Base-by-base conservation (phyloP, 306 rosid species). In the Vicia faba region DNA sequence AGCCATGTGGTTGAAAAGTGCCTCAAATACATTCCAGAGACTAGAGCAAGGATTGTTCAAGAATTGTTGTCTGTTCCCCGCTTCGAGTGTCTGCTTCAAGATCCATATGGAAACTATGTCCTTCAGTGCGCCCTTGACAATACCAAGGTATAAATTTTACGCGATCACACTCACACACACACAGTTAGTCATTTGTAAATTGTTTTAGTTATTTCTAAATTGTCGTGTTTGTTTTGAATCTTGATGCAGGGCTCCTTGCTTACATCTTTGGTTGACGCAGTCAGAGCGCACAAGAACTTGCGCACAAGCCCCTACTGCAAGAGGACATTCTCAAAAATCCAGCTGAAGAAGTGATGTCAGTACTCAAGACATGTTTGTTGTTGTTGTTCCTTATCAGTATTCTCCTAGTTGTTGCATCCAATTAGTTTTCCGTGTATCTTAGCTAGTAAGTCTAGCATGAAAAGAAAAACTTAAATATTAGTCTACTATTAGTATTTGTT, bases 1-100 rank as follows among this genome's bases (percentile, higher is more conserved):
- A 89, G 96, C 59, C 93, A 89, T 13, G 93, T 89, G 23, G 85
- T 89, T 40, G 93, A 89, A 65, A 89, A 83, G 69, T 87, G 87
- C 73, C 91, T 89, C 3, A 59, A 38, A 68, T 68, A 78, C 59
- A 15, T 79, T 65, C 75, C 23, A 59, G 87, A 80, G 41, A 71
- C 75, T 68, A 82, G 93, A 54, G 31, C 79, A 5, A 84, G 63
- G 59, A 75, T 89, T 55, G 76, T 87, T 72, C 60, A 77, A 5
- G 96, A 89, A 72, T 55, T 89, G 72, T 68, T 81, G 23, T 60
- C 83, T 28, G 56, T 44, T 45, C 66, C 83, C 28, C 80, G 69
- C 51, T 83, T 89, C 40, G 91, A 84, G 8, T 80, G 74, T 69
- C 58, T 89, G 64, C 40, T 89, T 78, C 91, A 89, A 75, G 86